Evolutionary conservation across 805 yeast genomes (phyloP).

Genomic region (Sugiyamaella qingdaonensis): DNA sequence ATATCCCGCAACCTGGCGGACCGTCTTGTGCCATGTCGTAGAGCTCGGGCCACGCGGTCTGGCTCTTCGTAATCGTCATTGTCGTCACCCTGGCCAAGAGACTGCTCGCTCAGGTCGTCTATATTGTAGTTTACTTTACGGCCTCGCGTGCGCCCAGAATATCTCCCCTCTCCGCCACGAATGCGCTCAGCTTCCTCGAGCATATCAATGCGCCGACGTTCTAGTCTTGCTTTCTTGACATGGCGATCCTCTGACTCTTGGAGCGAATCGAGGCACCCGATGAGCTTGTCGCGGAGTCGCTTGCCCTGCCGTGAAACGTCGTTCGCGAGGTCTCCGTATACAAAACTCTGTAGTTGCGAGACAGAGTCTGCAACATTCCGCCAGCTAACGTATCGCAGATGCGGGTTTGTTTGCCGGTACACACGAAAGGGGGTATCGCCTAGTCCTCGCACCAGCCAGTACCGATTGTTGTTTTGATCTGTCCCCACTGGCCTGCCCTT

Average conservation of each 20-base stretch:
- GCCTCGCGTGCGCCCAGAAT: conserved; percentile 32
- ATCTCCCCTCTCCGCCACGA: conserved; percentile 29
- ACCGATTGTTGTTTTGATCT: conserved; percentile 22
- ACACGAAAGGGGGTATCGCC: conserved; percentile 33
- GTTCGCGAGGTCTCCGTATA: not conserved
- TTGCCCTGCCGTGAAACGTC: conserved; percentile 5
- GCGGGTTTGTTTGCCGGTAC: conserved; percentile 32
- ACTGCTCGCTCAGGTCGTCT: conserved; percentile 14
- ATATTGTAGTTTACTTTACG: conserved; percentile 27
- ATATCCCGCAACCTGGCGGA: conserved; percentile 14
- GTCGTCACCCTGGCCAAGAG: conserved; percentile 13
- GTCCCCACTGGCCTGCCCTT: conserved; percentile 16
- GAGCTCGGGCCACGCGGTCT: not conserved
- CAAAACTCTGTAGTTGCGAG: conserved; percentile 25
- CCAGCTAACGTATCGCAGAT: conserved; percentile 32
- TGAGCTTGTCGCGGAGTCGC: conserved; percentile 6
- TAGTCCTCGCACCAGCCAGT: conserved; percentile 25
- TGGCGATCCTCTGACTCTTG: conserved; percentile 10
- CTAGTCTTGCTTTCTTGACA: conserved; percentile 5
- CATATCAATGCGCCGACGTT: conserved; percentile 15
- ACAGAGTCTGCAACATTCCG: conserved; percentile 30
- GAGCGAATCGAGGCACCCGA: conserved; percentile 14
- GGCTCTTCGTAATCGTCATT: conserved; percentile 3
- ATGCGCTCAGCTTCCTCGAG: conserved; percentile 20
- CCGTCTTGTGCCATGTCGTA: conserved; percentile 7